Percentiles rank a stretch among this genome's conserved stretches.
These are phyloP conservation scores for Sclerospora graminicola DNA, from an alignment of 352 stramenopile species.

Conservation along the genomic window DNA sequence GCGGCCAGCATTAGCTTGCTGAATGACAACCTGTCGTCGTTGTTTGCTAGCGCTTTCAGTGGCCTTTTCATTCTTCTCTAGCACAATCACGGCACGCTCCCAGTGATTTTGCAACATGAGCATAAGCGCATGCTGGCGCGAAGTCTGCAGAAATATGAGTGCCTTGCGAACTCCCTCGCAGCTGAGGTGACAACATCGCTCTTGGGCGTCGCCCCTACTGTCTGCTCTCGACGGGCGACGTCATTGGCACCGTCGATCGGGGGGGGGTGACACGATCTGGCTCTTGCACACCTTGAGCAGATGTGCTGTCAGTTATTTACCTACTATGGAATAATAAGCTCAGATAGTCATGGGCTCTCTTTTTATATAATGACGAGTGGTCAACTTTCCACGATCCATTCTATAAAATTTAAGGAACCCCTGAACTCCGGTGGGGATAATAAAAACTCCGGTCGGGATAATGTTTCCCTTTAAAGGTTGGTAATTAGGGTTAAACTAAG, in stretches of 20 bases:
- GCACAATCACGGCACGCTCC: conserved; percentile 54
- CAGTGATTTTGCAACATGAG: conserved; percentile 75
- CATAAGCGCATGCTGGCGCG: conserved; percentile 57
- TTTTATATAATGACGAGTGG: no score
- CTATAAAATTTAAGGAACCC: no score
- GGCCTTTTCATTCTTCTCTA: conserved; percentile 67
- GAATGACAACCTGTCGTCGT: conserved; percentile 52
- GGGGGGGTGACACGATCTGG: conserved; percentile 36
- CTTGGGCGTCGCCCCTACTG: background rate
- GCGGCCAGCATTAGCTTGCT: conserved; percentile 40
- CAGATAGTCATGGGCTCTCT: no score
- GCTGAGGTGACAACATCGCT: conserved; percentile 3
- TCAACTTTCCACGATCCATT: no score
- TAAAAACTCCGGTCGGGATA: no score
- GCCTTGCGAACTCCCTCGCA: conserved; percentile 59
- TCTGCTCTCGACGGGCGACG: conserved; percentile 7
- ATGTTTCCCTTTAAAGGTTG: no score
- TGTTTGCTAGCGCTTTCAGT: conserved; percentile 52
- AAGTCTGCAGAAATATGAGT: conserved; percentile 54
- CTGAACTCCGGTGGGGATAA: no score
- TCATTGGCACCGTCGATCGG: conserved; percentile 14
- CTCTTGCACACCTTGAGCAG: conserved; percentile 58
- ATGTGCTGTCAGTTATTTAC: no score
- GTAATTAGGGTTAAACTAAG: no score
- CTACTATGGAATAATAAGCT: no score